Evolutionary conservation across 2,329 filamentous ascomycete genomes (phyloP).

Genomic region (Dothideomycetes sp.): DNA sequence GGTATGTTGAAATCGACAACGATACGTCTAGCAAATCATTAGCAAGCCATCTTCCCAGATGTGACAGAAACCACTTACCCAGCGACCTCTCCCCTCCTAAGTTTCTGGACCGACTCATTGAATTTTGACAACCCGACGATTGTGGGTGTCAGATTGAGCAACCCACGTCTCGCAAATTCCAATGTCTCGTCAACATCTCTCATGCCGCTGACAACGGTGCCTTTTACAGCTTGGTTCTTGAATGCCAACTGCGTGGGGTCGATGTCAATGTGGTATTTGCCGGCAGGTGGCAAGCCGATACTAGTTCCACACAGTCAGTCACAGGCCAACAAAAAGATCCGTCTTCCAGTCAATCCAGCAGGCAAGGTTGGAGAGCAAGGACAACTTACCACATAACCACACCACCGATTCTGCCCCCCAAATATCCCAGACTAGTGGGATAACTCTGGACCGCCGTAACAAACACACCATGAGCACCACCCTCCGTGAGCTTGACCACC

Average conservation of each 20-base stretch:
- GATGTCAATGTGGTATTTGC: slow-evolving; percentile 22
- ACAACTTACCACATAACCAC: slow-evolving; percentile 40
- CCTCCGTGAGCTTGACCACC: slow-evolving; percentile 35
- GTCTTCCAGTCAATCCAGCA: slow-evolving; percentile 13
- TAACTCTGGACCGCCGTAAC: slow-evolving; percentile 16
- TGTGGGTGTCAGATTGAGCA: slow-evolving; percentile 23
- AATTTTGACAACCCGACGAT: slow-evolving; percentile 37
- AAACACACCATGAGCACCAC: slow-evolving; percentile 35
- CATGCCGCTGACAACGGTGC: slow-evolving; percentile 35
- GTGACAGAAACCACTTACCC: slow-evolving; percentile 19
- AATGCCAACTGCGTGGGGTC: slow-evolving; percentile 24
- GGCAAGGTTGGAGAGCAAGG: slow-evolving; percentile 12
- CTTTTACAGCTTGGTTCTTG: slow-evolving; percentile 24
- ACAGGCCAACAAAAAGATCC: background rate
- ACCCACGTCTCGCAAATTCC: slow-evolving; percentile 38
- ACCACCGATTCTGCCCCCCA: slow-evolving; percentile 37
- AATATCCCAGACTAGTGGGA: slow-evolving; percentile 26
- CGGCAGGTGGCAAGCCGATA: slow-evolving; percentile 25
- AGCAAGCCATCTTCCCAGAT: background rate
- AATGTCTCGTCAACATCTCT: slow-evolving; percentile 35
- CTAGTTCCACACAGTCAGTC: no score
- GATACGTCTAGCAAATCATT: slow-evolving; percentile 20
- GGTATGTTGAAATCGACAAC: slow-evolving; percentile 46
- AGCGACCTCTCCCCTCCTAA: slow-evolving; percentile 39
- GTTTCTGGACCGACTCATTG: slow-evolving; percentile 39